Percentiles rank a stretch among this genome's conserved stretches.
These are phyloP conservation scores for Paramecium primaurelia DNA, from an alignment of 73 alveolate species.

Conservation along the genomic window DNA sequence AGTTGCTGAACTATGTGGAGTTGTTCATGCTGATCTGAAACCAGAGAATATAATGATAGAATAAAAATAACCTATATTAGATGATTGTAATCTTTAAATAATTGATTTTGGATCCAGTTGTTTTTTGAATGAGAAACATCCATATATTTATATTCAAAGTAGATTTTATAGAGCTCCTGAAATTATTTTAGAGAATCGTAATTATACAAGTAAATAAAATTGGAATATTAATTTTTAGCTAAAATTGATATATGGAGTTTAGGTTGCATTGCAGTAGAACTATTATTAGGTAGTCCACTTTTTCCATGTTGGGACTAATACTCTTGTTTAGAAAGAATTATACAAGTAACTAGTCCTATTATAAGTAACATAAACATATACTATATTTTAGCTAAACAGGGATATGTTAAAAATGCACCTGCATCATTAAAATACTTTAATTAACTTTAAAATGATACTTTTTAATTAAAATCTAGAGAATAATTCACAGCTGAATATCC, in stretches of 20 bases:
- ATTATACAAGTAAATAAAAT: background rate
- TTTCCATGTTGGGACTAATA: slow-evolving; percentile 57
- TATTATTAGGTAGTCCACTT: slow-evolving; percentile 41
- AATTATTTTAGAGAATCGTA: slow-evolving; percentile 28
- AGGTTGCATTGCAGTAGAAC: slow-evolving; percentile 58
- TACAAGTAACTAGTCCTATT: background rate
- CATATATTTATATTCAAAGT: slow-evolving; percentile 42
- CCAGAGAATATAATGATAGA: slow-evolving; percentile 61
- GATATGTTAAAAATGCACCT: background rate
- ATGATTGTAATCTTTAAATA: background rate
- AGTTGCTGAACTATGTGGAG: slow-evolving; percentile 52
- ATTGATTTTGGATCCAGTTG: slow-evolving; percentile 64
- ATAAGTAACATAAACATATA: background rate
- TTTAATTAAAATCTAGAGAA: slow-evolving; percentile 22
- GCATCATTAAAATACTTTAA: background rate
- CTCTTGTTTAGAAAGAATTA: slow-evolving; percentile 46
- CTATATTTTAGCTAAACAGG: background rate
- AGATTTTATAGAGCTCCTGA: slow-evolving; percentile 65
- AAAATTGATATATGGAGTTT: slow-evolving; percentile 60
- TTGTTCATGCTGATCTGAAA: slow-evolving; percentile 59
- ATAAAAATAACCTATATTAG: background rate
- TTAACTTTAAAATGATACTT: background rate
- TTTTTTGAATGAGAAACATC: slow-evolving; percentile 18
- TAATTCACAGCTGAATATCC: slow-evolving; percentile 3
- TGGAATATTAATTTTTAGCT: background rate